Percentiles rank a stretch among this genome's conserved stretches.
These are phyloP conservation scores for Pholiota molesta DNA, from an alignment of 768 basidiomycete species.

Conservation along the genomic window DNA sequence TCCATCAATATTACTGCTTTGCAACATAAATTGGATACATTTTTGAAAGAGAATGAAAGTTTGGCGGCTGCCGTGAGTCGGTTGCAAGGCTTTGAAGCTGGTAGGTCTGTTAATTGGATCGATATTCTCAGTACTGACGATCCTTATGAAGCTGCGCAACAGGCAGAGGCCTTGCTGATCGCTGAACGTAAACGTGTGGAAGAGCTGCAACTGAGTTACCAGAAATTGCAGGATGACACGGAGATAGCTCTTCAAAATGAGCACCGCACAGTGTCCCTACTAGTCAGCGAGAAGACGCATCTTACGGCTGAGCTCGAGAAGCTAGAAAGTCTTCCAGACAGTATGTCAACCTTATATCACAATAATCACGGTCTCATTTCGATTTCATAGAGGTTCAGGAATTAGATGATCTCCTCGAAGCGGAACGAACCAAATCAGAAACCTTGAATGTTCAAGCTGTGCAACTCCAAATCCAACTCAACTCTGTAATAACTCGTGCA, in stretches of 20 bases:
- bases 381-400: slow-evolving; percentile 43
- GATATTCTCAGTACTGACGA: slow-evolving; percentile 1
- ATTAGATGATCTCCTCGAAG: slow-evolving; percentile 41
- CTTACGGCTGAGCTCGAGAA: slow-evolving; percentile 61
- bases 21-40: slow-evolving; percentile 21
- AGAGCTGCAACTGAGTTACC: slow-evolving; percentile 32
- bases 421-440: slow-evolving; percentile 44
- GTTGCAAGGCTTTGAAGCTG: slow-evolving; percentile 31
- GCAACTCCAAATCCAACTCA: slow-evolving; percentile 42
- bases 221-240: slow-evolving; percentile 34
- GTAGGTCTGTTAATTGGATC: slow-evolving; percentile 30
- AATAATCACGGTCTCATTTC: slow-evolving; percentile 5
- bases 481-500: slow-evolving; percentile 39
- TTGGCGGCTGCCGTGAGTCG: slow-evolving; percentile 18
- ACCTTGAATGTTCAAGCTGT: slow-evolving; percentile 44
- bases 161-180: slow-evolving; percentile 35
- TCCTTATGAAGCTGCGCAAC: slow-evolving; percentile 27
- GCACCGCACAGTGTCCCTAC: slow-evolving; percentile 73
- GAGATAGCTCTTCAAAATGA: slow-evolving; percentile 51
- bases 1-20: slow-evolving; percentile 17
- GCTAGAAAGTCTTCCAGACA: slow-evolving; percentile 58
- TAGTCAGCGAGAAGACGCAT: slow-evolving; percentile 74
- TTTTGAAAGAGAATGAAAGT: slow-evolving; percentile 27
- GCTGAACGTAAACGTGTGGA: slow-evolving; percentile 34
- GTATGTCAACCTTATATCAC: slow-evolving; percentile 42